A percentile compares a stretch with the other conserved stretches of the same genome.
Evolutionary conservation across 1,284 basidiomycete species (phyloP).

Genomic region (Sparassis latifolia): DNA sequence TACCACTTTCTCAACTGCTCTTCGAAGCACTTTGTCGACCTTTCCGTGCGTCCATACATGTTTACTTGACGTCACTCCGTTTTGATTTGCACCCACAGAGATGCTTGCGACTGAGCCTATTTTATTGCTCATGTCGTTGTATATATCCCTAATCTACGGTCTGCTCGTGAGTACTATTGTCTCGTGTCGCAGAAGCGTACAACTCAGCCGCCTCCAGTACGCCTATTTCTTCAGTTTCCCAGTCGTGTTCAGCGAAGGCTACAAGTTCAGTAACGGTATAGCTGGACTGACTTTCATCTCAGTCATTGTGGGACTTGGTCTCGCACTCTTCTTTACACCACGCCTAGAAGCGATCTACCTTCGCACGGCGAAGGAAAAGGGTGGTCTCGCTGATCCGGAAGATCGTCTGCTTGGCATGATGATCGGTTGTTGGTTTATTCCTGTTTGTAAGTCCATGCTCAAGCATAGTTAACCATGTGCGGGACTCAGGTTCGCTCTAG

Average conservation of each 20-base stretch:
- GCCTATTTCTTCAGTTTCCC: constrained; percentile 28
- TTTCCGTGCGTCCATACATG: constrained; percentile 5
- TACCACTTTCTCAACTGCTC: too few relatives aligned
- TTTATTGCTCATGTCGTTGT: constrained; percentile 39
- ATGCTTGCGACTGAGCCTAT: constrained; percentile 40
- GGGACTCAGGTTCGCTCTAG: constrained; percentile 18
- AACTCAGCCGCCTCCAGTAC: constrained; percentile 3
- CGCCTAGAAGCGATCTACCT: constrained; percentile 31
- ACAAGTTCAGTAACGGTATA: constrained; percentile 35
- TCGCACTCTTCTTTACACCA: constrained; percentile 32
- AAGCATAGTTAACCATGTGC: too few relatives aligned
- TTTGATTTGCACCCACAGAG: not conserved
- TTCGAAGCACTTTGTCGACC: too few relatives aligned
- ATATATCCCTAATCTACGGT: constrained; percentile 38
- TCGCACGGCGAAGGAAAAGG: constrained; percentile 15
- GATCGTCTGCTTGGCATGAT: constrained; percentile 38
- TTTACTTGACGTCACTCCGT: too few relatives aligned
- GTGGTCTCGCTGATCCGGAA: constrained; percentile 35
- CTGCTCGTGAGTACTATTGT: constrained; percentile 9
- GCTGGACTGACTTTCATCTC: constrained; percentile 42
- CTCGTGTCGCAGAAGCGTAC: not conserved
- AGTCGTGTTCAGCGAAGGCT: constrained; percentile 37
- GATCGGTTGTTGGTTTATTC: constrained; percentile 25
- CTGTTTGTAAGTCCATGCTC: not conserved
- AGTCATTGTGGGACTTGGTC: constrained; percentile 36